phyloP scores from a whole-genome alignment of 768 basidiomycete genomes.

The Dendrothele bispora region DNA sequence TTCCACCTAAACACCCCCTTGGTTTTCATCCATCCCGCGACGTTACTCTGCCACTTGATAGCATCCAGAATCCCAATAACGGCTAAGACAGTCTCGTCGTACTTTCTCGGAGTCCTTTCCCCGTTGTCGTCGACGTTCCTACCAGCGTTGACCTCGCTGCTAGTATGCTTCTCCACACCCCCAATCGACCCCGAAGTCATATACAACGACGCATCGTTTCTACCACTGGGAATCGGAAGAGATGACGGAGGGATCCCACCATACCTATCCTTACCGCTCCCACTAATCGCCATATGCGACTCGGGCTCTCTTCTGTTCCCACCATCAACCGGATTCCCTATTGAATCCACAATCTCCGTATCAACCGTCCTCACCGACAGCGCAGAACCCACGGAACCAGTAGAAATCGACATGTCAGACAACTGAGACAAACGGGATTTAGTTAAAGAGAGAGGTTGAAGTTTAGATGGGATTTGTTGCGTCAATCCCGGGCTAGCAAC shows the following conservation, averaged over 20 bases:
- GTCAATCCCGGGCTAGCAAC: no score
- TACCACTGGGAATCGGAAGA: background rate
- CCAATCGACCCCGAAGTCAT: background rate
- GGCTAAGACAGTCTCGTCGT: slow-evolving; percentile 44
- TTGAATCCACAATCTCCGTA: no score
- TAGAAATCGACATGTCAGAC: no score
- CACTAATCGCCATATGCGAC: no score
- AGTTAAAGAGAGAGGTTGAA: background rate
- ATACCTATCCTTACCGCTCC: no score
- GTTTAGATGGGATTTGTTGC: no score
- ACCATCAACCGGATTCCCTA: no score
- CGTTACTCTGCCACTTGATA: slow-evolving; percentile 42
- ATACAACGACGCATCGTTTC: background rate
- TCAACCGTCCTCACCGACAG: no score
- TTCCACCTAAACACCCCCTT: slow-evolving; percentile 39
- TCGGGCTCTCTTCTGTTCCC: no score
- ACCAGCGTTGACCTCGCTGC: background rate
- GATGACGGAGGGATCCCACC: background rate
- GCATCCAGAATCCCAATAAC: slow-evolving; percentile 50
- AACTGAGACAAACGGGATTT: background rate
- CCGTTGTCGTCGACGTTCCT: background rate
- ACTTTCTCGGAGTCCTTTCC: background rate
- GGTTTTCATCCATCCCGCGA: slow-evolving; percentile 46
- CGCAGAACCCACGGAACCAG: no score
- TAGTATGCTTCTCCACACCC: background rate